Percentiles rank a stretch among this genome's conserved stretches.
phyloP scores from a whole-genome alignment of 2,329 filamentous ascomycete genomes.

The Aspergillus sergii region DNA sequence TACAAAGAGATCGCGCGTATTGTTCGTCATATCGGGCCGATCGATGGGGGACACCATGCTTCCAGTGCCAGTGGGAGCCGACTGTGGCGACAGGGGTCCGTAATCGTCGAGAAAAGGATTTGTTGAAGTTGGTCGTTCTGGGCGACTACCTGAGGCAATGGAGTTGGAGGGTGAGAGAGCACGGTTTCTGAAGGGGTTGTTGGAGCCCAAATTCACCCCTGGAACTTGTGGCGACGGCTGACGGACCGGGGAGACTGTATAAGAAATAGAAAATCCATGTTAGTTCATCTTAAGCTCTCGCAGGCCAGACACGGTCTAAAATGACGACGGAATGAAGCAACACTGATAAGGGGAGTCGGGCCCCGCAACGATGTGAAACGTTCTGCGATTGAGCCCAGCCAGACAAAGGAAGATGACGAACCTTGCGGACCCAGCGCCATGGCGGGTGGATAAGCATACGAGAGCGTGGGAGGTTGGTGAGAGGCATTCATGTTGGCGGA shows the following conservation, averaged over 20 bases:
- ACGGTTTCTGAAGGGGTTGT: slow-evolving; percentile 55
- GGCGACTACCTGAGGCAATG: slow-evolving; percentile 30
- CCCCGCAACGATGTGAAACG: slow-evolving; percentile 16
- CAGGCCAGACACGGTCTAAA: slow-evolving; percentile 11
- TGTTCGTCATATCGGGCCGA: slow-evolving; percentile 47
- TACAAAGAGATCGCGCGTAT: slow-evolving; percentile 64
- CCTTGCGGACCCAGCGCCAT: slow-evolving; percentile 36
- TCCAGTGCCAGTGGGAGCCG: slow-evolving; percentile 32
- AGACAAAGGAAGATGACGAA: slow-evolving; percentile 29
- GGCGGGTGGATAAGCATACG: slow-evolving; percentile 34
- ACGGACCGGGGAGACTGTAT: slow-evolving; percentile 29
- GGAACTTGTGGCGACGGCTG: slow-evolving; percentile 35
- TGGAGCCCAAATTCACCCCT: slow-evolving; percentile 44
- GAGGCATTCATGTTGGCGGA: slow-evolving; percentile 34
- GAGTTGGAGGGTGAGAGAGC: slow-evolving; percentile 42
- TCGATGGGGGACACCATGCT: slow-evolving; percentile 34
- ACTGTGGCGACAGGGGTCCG: slow-evolving; percentile 41
- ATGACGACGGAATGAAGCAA: slow-evolving; percentile 17
- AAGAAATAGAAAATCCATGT: slow-evolving; percentile 2
- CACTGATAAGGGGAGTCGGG: slow-evolving; percentile 13
- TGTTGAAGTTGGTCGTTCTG: slow-evolving; percentile 56
- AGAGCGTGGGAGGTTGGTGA: slow-evolving; percentile 30
- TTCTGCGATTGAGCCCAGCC: neutral
- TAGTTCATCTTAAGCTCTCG: neutral
- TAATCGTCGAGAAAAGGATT: slow-evolving; percentile 64